Percentiles rank a stretch among this genome's conserved stretches.
Conservation (phyloP, 2,329 filamentous ascomycete species). For the Nigrograna mackinnonii region DNA sequence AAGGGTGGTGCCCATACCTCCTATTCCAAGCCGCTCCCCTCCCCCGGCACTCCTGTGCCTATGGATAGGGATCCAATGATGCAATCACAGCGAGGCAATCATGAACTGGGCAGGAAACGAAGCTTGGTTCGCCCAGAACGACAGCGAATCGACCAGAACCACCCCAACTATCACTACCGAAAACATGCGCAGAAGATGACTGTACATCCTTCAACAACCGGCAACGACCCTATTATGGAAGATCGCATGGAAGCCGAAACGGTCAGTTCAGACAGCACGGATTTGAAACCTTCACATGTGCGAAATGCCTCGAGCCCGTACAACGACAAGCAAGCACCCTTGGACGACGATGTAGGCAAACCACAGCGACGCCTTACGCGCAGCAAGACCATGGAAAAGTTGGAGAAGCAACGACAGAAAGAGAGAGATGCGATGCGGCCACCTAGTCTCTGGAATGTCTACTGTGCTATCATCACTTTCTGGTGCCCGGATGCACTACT, state of each 20-base stretch:
- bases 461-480: constrained; percentile 92
- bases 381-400: constrained; percentile 59
- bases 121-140: constrained; percentile 90
- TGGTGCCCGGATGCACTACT: constrained; percentile 89
- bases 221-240: constrained; percentile 86
- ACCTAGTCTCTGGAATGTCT: constrained; percentile 91
- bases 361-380: constrained; percentile 68
- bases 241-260: constrained; percentile 61
- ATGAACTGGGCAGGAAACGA: constrained; percentile 71
- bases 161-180: constrained; percentile 94
- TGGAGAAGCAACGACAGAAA: constrained; percentile 64
- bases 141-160: constrained; percentile 79
- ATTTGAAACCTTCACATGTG: constrained; percentile 49
- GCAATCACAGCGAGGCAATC: constrained; percentile 40
- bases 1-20: constrained; percentile 46
- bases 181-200: constrained; percentile 94
- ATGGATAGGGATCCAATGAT: constrained; percentile 60
- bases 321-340: constrained; percentile 40
- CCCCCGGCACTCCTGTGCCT: constrained; percentile 45
- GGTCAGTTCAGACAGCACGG: constrained; percentile 66
- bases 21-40: constrained; percentile 46
- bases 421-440: constrained; percentile 69
- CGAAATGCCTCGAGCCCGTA: constrained; percentile 43
- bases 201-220: constrained; percentile 86
- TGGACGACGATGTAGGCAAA: constrained; percentile 27